Evolutionary conservation across 345 rosid species (phyloP).

Genomic region (Lenwebbia sp.): DNA sequence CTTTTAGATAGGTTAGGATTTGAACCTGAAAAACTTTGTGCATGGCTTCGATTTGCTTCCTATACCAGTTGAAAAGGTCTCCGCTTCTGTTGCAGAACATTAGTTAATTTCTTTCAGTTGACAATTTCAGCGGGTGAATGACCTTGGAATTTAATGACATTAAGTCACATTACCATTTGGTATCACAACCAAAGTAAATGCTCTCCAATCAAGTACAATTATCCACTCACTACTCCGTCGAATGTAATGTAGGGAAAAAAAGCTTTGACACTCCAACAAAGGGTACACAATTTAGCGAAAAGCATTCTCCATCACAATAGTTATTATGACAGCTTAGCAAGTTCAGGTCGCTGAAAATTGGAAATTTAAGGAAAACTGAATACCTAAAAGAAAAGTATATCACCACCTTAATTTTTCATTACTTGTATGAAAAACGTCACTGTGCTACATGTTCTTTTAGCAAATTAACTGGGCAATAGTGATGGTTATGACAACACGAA

Average conservation of each 20-base stretch:
- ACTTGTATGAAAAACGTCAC: background rate
- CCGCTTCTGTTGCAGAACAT: conserved; percentile 77
- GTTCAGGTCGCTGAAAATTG: background rate
- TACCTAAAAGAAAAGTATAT: background rate
- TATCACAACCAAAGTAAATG: background rate
- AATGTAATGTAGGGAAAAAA: background rate
- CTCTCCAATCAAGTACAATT: background rate
- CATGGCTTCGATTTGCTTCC: conserved; percentile 97
- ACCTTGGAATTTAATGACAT: conserved; percentile 17
- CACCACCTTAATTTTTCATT: background rate
- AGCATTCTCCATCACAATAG: background rate
- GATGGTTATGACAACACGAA: background rate
- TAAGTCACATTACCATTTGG: conserved; percentile 1
- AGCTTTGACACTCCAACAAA: background rate
- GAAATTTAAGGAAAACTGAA: background rate
- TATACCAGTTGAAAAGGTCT: conserved; percentile 71
- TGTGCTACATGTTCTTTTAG: background rate
- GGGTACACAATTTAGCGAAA: background rate
- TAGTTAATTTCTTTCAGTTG: conserved; percentile 56
- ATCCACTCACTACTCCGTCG: background rate
- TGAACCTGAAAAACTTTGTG: conserved; percentile 97
- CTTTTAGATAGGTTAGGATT: conserved; percentile 59
- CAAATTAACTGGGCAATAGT: background rate
- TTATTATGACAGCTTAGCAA: background rate
- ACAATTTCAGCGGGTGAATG: conserved; percentile 26